phyloP scores from a whole-genome alignment of 2,329 filamentous ascomycete species.

The Fusarium stilboides region DNA sequence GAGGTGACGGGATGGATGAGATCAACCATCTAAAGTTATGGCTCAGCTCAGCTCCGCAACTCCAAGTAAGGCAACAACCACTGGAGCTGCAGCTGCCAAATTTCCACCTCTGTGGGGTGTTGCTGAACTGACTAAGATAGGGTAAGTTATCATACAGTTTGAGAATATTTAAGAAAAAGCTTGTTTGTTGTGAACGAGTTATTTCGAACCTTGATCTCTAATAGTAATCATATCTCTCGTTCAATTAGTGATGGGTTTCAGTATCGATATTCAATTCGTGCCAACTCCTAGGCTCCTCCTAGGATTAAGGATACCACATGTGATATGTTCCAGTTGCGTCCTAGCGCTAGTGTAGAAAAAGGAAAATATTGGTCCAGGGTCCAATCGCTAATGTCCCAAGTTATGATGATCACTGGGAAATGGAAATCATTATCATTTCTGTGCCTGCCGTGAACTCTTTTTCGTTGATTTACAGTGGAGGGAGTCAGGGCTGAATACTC shows the following conservation, averaged over 20 bases:
- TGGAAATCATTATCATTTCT: neutral
- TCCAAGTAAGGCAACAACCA: conserved; percentile 28
- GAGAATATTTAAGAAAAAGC: neutral
- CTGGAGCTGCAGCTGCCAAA: conserved; percentile 22
- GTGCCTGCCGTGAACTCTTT: neutral
- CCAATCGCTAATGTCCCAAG: too few relatives aligned
- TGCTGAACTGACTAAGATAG: neutral
- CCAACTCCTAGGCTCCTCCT: too few relatives aligned
- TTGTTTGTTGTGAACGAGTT: neutral
- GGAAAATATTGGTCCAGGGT: too few relatives aligned
- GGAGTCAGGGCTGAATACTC: conserved; percentile 13
- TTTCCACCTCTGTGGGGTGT: conserved; percentile 31
- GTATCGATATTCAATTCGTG: neutral
- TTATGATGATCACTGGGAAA: too few relatives aligned
- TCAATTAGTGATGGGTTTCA: neutral
- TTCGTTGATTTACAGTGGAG: neutral
- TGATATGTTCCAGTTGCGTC: neutral
- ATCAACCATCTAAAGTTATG: conserved; percentile 16
- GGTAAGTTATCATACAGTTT: neutral
- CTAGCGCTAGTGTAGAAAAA: neutral
- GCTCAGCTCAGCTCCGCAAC: conserved; percentile 22
- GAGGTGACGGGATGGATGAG: conserved; percentile 28
- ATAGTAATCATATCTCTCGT: neutral
- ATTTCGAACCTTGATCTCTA: neutral
- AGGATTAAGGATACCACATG: too few relatives aligned